These are phyloP conservation scores for Kuraishia ogatae DNA, from an alignment of 805 yeast genomes.

Conservation along the genomic window DNA sequence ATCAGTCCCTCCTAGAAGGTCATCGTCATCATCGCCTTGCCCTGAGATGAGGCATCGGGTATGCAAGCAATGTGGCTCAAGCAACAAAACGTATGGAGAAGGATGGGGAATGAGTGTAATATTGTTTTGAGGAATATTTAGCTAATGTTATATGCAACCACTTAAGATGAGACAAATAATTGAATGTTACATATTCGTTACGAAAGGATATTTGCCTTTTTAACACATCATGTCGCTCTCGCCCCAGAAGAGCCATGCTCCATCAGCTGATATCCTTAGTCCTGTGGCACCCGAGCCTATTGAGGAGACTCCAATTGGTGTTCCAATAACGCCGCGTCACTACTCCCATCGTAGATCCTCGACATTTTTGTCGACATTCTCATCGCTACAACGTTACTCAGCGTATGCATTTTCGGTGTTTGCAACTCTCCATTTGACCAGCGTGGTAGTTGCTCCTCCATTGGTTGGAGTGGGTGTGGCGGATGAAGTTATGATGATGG, in stretches of 20 bases:
- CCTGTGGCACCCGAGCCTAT: not conserved
- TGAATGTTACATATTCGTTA: no score
- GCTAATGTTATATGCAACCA: no score
- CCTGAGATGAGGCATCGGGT: no score
- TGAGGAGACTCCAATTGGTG: not conserved
- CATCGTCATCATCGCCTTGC: no score
- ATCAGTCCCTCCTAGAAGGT: no score
- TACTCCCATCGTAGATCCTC: not conserved
- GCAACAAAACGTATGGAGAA: no score
- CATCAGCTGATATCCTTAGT: not conserved
- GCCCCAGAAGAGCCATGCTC: not conserved
- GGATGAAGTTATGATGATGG: slow-evolving; percentile 49
- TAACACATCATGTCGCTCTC: not conserved
- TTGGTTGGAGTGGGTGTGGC: slow-evolving; percentile 32
- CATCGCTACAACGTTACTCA: slow-evolving; percentile 44
- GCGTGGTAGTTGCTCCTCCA: slow-evolving; percentile 46
- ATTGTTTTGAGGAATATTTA: no score
- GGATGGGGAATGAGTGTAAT: no score
- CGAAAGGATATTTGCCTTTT: not conserved
- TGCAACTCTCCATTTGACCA: slow-evolving; percentile 44
- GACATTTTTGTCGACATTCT: slow-evolving; percentile 11
- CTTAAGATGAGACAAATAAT: no score
- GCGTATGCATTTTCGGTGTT: slow-evolving; percentile 51
- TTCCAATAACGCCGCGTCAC: not conserved
- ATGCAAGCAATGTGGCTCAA: no score